Base-by-base conservation (phyloP, 2,329 filamentous ascomycete species). In the Zymoseptoria pseudotritici region DNA sequence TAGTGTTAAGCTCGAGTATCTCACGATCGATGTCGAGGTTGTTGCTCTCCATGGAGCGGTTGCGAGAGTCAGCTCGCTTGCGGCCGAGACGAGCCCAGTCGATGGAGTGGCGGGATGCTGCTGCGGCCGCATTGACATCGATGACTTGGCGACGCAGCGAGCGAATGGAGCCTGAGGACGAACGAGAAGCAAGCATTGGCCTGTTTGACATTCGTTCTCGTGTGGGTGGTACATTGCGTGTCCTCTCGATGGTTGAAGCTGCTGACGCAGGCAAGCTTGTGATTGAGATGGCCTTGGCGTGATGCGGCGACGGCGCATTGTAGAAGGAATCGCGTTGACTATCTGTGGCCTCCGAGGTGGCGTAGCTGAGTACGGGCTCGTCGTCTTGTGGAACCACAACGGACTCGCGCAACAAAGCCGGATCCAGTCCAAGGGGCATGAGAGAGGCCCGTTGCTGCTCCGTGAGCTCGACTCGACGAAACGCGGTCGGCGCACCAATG, bases 1-100 rank as follows among this genome's bases (percentile, higher is more conserved):
- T 79, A 21, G 75, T 79, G 67, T 80, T 79, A 58, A 80, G 73
- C 65, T 79, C 78, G 3, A 76, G 72, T 56, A 80, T 77, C 13
- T 77, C 78, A 42, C 75, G 73, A 36, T 80, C 78, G 8, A 79
- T 69, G 53, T 77, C 75, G 70, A 51, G 74, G 9, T 65, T 62
- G 53, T 36, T 58, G 46, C 75, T 73, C 19, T 26, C 54, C 24
- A n/a, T 57, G 11, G 55, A 20, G 49, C 56, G 58, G 42, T 64
- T 65, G 42, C 59, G 58, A 66, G 73, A 50, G 65, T 67, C 60
- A 3, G 69, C 71, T 42, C 65, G 64, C 57, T 73, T 72, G 11
- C 76, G 73, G 55, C 66, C 65, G 5, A 76, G 65, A 22, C 74
- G 75, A 9, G 66, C 67, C 11, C 71, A 71, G 31, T 74, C 72